Conservation (phyloP, 352 stramenopile species). For the Phytophthora quininea region DNA sequence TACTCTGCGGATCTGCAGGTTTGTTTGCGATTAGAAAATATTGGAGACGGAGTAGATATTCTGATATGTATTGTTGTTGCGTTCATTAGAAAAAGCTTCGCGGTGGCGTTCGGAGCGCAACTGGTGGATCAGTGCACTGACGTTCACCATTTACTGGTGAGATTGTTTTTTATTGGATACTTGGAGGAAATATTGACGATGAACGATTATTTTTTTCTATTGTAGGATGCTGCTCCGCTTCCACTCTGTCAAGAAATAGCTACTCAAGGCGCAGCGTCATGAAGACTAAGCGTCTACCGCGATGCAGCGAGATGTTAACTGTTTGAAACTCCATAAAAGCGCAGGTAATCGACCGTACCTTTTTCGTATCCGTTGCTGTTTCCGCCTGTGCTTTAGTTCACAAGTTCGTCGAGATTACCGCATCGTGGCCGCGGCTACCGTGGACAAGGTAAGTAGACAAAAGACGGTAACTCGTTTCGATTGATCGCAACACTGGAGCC, state of each 20-base stretch:
- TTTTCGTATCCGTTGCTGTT: neutral
- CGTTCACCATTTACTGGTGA: conserved; percentile 70
- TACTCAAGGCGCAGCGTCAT: conserved; percentile 66
- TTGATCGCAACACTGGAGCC: too few species aligned
- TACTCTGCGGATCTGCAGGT: conserved; percentile 79
- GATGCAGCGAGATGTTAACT: neutral
- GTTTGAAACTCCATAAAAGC: neutral
- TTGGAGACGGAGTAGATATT: neutral
- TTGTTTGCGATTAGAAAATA: neutral
- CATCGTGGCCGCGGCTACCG: too few species aligned
- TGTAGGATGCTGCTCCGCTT: conserved; percentile 81
- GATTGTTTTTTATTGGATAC: neutral
- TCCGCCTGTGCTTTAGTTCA: too few species aligned
- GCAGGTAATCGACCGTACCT: neutral
- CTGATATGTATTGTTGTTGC: neutral
- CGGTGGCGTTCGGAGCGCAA: conserved; percentile 81
- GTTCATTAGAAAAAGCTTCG: conserved; percentile 66
- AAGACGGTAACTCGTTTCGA: too few species aligned
- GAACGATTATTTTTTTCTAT: conserved; percentile 5
- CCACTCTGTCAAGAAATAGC: conserved; percentile 81
- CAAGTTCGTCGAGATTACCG: too few species aligned
- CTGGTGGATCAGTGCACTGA: conserved; percentile 88
- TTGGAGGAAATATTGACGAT: neutral
- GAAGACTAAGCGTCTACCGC: conserved; percentile 45
- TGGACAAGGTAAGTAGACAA: too few species aligned